Evolutionary conservation across 2,329 filamentous ascomycete species (phyloP).

Genomic region (Neoarthrinium moseri): DNA sequence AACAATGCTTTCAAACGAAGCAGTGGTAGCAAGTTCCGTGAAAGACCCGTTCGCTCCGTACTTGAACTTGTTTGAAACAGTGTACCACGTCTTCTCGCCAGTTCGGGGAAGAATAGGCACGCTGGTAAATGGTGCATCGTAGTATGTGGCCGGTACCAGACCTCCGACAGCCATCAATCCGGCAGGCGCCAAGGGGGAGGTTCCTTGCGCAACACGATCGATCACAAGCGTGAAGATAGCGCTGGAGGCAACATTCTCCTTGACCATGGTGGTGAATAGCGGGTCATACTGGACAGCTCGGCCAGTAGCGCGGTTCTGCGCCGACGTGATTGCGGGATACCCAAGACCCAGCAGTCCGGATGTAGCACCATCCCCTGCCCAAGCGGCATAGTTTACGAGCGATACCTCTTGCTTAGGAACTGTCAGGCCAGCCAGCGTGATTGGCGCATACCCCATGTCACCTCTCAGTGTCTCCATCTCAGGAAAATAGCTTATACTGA

Average conservation of each 20-base stretch:
- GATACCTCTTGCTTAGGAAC: constrained; percentile 7
- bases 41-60: constrained; percentile 3
- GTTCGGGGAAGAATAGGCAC: constrained; percentile 1
- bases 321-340: constrained; percentile 11
- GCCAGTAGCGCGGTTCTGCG: constrained; percentile 9
- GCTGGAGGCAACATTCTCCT: not conserved
- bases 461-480: constrained; percentile 9
- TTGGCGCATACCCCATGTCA: constrained; percentile 4
- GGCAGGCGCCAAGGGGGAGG: constrained; percentile 1
- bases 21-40: not conserved
- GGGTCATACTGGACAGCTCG: constrained; percentile 4
- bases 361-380: constrained; percentile 3
- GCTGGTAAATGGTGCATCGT: constrained; percentile 10
- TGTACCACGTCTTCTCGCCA: constrained; percentile 4
- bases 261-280: constrained; percentile 6
- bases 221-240: constrained; percentile 14
- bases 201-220: constrained; percentile 13
- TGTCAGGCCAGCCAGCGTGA: constrained; percentile 6
- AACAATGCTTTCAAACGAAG: constrained; percentile 6
- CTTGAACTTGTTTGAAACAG: not conserved
- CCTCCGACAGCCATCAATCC: constrained; percentile 8
- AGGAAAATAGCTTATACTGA: constrained; percentile 13
- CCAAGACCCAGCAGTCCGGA: constrained; percentile 9
- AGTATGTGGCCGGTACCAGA: constrained; percentile 8
- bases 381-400: constrained; percentile 9